Evolutionary conservation across 805 yeast species (phyloP).

Genomic region (Nakazawaea sp.): DNA sequence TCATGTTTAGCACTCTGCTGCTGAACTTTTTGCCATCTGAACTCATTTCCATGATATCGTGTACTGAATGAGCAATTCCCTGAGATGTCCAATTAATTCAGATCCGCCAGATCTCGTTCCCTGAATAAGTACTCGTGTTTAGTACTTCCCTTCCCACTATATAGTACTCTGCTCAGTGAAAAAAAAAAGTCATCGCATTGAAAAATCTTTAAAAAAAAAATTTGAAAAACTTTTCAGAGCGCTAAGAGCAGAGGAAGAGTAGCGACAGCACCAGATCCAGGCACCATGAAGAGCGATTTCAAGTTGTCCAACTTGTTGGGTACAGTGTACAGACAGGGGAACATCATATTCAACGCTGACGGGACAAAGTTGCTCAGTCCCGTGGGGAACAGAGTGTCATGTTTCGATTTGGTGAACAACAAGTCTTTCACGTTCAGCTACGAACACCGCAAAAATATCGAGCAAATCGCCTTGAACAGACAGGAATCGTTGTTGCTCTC

Average conservation of each 20-base stretch:
- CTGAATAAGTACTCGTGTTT: too few species aligned
- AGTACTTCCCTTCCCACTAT: background rate
- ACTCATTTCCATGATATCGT: too few species aligned
- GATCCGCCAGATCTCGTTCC: too few species aligned
- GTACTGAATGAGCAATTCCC: too few species aligned
- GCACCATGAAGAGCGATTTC: conserved; percentile 77
- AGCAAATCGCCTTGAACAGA: conserved; percentile 72
- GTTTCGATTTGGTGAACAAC: conserved; percentile 79
- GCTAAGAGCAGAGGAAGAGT: background rate
- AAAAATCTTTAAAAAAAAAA: background rate
- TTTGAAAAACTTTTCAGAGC: conserved; percentile 2
- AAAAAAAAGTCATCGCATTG: conserved; percentile 1
- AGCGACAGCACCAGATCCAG: background rate
- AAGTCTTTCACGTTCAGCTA: conserved; percentile 85
- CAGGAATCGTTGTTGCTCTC: conserved; percentile 77
- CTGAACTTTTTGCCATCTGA: conserved; percentile 29
- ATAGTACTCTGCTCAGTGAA: too few species aligned
- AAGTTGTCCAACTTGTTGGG: conserved; percentile 86
- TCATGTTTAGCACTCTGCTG: conserved; percentile 78
- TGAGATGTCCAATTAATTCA: too few species aligned
- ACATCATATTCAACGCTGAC: conserved; percentile 76
- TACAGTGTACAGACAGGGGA: conserved; percentile 93
- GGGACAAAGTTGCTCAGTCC: conserved; percentile 83
- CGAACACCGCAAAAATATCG: conserved; percentile 84
- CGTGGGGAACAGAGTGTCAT: conserved; percentile 88